Evolutionary conservation across 73 alveolate species (phyloP).

Genomic region (Diophrys appendiculata): DNA sequence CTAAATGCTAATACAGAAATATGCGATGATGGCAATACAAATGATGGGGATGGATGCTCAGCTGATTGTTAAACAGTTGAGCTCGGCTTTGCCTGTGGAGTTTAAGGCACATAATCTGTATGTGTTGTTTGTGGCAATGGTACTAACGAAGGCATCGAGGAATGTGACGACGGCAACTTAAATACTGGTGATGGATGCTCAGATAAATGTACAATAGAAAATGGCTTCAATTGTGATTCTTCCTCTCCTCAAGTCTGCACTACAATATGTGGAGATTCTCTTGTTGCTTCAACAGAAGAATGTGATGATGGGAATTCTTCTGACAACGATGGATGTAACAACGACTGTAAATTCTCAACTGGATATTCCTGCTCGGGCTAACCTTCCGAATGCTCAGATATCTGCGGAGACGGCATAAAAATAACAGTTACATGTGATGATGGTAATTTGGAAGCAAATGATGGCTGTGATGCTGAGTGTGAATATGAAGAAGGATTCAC

Average conservation of each 20-base stretch:
- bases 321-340: conserved; percentile 47
- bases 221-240: background rate
- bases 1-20: background rate
- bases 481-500: conserved; percentile 42
- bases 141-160: background rate
- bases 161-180: background rate
- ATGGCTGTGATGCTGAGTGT: conserved; percentile 58
- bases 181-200: background rate
- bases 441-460: conserved; percentile 60
- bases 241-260: conserved; percentile 13
- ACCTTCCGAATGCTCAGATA: background rate
- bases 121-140: background rate
- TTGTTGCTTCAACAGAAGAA: conserved; percentile 25
- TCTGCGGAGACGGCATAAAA: background rate
- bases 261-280: conserved; percentile 37
- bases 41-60: background rate
- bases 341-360: background rate
- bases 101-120: background rate
- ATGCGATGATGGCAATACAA: background rate
- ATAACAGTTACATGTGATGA: conserved; percentile 52
- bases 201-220: background rate
- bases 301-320: conserved; percentile 54
- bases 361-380: background rate
- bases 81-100: background rate
- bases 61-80: background rate